Evolutionary conservation across 441 rosid species (phyloP), one percentile per base, ranked within the genome.

Genomic region (Pelargonium cotyledonis): DNA sequence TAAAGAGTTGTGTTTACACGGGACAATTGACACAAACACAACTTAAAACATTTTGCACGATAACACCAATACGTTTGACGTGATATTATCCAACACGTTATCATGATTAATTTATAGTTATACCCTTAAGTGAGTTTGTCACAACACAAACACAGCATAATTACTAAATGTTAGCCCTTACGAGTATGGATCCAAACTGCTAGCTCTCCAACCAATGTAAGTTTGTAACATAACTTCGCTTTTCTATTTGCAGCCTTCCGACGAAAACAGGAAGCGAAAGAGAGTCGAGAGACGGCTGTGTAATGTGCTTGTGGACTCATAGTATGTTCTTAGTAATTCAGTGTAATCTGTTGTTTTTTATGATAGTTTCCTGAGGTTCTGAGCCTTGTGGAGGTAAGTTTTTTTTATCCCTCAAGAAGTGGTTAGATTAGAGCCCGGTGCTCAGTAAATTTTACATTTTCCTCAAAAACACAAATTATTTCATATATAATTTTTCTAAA

Each of bases 181-280:
- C n/a, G n/a, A n/a, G n/a, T n/a, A n/a, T n/a, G n/a, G n/a, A n/a
- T 26, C 31, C 31, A 26, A 26, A 26, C 31, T 26, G 31, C 31
- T 26, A 26, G 31, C 31, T 26, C 31, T 26, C 31, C 31, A 26
- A 26, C 31, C 4, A 47, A 4, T 11, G 53, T 2, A 1, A n/a
- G 11, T 47, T 11, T 10, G 53, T 47, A 47, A 47, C 53, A 10
- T 4, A 4, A 11, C 4, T 47, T 47, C n/a, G 12, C 53, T 47
- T 47, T 47, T 15, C 3, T 63, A 40, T 44, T 35, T 72, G 65
- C 87, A 86, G 88, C 67, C 73, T n/a, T 44, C 43, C 58, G 83
- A 79, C 1, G 85, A 79, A 38, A 81, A 81, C 16, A 75, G 65
- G 77, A 81, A 81, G 78, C 79, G 81, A 16, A 80, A 74, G 62